Evolutionary conservation across 495 filamentous ascomycete genomes (phyloP), one percentile per base, ranked within the genome.

Genomic region (Aspergillus ostianus): DNA sequence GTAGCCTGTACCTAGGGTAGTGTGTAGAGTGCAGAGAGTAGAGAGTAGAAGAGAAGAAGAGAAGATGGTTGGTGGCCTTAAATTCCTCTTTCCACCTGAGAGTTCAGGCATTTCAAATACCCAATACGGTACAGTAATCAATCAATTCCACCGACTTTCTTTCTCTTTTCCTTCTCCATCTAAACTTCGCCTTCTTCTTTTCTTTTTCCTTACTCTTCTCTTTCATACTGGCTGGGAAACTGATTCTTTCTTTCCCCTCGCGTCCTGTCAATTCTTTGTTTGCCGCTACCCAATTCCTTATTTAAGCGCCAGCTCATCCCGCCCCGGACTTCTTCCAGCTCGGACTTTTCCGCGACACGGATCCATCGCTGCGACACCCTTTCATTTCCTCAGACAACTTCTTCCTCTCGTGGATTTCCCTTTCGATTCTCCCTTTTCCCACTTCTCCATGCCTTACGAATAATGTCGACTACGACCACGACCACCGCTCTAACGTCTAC

Each of bases 401-500:
- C 48, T 20, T 52, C 18, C 27, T 41, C n/a, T 44, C 48, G 36
- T 19, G 36, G 49, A 19, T 54, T 21, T 27, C 44, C 32, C 44
- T 41, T 41, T 57, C 55, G 12, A 30, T 30, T 26, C 32, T 19
- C 44, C 13, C 8, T 57, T 30, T 47, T 17, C n/a, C 30, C n/a
- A 15, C 47, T 41, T 26, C 49, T 19, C 45, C 47, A 62, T 62
- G 59, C 53, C 19, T 44, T 9, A 52, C 47, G 41, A 62, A 66
- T 46, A 32, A 68, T 68, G 66, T 63, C 66, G 52, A 53, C 64
- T 23, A 67, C 73, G n/a, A 73, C 69, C 19, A 67, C 70, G 44
- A 71, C 71, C 44, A 66, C 68, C 36, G 64, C 70, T 53, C 55
- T 72, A 57, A 67, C 69, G 46, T 71, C 73, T 29, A 75, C 74